Evolutionary conservation across 2,329 filamentous ascomycete genomes (phyloP).

Genomic region (Lasiodiplodia citricola): DNA sequence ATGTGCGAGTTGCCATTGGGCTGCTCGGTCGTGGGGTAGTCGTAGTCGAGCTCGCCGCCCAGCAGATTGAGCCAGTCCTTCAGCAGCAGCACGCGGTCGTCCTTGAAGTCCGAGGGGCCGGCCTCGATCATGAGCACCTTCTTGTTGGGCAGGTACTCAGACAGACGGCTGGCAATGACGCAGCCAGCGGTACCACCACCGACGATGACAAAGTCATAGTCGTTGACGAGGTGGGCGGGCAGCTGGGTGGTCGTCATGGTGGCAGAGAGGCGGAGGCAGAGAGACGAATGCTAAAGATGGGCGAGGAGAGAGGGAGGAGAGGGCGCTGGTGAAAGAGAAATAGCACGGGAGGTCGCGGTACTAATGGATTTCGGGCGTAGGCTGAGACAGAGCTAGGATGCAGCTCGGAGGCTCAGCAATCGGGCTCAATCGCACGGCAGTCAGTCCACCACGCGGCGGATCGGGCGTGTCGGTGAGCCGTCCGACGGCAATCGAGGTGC

Average conservation of each 20-base stretch:
- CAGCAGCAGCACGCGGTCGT: conserved; percentile 83
- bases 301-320: conserved; percentile 25
- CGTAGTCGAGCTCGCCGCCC: conserved; percentile 86
- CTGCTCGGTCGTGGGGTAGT: conserved; percentile 88
- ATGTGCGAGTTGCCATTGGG: conserved; percentile 91
- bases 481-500: conserved; percentile 7
- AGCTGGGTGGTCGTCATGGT: conserved; percentile 72
- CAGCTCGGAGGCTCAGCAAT: neutral
- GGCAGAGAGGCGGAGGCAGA: conserved; percentile 22
- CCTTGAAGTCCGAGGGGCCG: conserved; percentile 86
- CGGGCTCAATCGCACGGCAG: conserved; percentile 9
- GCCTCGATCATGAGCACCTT: conserved; percentile 84
- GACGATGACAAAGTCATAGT: conserved; percentile 84
- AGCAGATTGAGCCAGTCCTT: conserved; percentile 86
- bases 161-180: conserved; percentile 79
- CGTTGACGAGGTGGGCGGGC: conserved; percentile 65
- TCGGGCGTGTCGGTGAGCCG: conserved; percentile 18
- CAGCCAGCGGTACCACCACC: conserved; percentile 87
- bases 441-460: conserved; percentile 21
- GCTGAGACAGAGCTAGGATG: conserved; percentile 10
- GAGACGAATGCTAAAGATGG: neutral
- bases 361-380: conserved; percentile 18
- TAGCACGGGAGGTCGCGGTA: conserved; percentile 6
- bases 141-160: conserved; percentile 83
- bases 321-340: neutral